These are phyloP conservation scores for Terana coerulea DNA, from an alignment of 768 basidiomycete genomes.

Conservation along the genomic window DNA sequence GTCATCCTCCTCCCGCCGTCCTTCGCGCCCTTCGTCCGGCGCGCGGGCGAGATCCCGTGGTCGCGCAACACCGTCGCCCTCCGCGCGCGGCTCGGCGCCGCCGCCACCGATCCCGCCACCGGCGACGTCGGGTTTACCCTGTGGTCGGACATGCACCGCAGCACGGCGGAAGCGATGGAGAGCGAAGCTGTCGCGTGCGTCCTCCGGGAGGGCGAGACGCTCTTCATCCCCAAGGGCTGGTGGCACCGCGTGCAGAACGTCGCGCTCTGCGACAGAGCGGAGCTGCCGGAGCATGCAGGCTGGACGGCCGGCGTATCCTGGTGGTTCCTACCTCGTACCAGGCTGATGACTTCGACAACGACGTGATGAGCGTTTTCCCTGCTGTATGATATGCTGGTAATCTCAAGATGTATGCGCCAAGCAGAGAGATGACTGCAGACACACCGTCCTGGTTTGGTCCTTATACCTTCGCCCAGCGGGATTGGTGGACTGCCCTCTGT, in stretches of 20 bases:
- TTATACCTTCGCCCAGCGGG: no score
- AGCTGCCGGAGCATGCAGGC: background rate
- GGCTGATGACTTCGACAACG: no score
- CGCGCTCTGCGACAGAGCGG: background rate
- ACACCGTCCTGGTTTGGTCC: no score
- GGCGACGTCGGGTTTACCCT: background rate
- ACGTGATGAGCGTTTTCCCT: no score
- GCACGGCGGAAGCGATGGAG: constrained; percentile 10
- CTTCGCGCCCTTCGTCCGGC: background rate
- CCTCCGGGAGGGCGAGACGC: constrained; percentile 20
- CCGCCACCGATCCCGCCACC: no score
- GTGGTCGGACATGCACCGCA: background rate
- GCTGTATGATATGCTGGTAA: no score
- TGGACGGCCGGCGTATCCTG: constrained; percentile 25
- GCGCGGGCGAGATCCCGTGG: background rate
- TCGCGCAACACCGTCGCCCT: constrained; percentile 3
- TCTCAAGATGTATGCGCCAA: no score
- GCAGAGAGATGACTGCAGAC: no score
- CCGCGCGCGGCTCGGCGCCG: background rate
- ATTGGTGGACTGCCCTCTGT: no score
- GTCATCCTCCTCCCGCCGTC: background rate
- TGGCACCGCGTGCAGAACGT: constrained; percentile 27
- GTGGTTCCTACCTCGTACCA: constrained; percentile 25
- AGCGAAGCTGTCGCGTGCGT: constrained; percentile 17
- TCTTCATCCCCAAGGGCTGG: constrained; percentile 24